Conservation (phyloP, 2,329 filamentous ascomycete genomes). For the Diaporthe citrichinensis region DNA sequence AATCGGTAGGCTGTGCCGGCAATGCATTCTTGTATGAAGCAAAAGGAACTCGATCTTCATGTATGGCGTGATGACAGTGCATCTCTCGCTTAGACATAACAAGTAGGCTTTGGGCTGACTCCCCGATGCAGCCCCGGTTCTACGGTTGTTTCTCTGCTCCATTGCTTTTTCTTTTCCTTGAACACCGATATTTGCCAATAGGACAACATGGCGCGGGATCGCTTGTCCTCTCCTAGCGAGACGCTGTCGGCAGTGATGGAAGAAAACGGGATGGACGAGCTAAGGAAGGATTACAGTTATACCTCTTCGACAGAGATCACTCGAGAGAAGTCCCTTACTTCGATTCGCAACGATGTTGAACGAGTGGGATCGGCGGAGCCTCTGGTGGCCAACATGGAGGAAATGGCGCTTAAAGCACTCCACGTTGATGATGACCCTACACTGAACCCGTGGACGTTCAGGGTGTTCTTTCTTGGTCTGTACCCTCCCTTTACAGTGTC, state of each 20-base stretch:
- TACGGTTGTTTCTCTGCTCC: too few relatives aligned
- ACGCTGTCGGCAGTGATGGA: not conserved
- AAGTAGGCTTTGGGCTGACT: not conserved
- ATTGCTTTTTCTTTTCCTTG: not conserved
- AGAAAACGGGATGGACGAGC: not conserved
- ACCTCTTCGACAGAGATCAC: slow-evolving; percentile 13
- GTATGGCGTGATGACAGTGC: not conserved
- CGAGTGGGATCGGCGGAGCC: slow-evolving; percentile 13
- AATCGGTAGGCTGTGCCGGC: not conserved
- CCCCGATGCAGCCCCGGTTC: not conserved
- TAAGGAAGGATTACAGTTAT: slow-evolving; percentile 5
- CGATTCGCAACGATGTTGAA: slow-evolving; percentile 27
- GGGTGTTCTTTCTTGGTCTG: slow-evolving; percentile 41
- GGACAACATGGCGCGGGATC: slow-evolving; percentile 4
- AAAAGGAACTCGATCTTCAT: not conserved
- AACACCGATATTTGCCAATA: not conserved
- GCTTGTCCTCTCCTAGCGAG: slow-evolving; percentile 3
- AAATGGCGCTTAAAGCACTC: slow-evolving; percentile 40
- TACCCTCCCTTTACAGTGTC: not conserved
- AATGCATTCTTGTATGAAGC: not conserved
- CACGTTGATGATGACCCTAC: slow-evolving; percentile 44
- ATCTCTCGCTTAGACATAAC: not conserved
- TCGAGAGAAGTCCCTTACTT: not conserved
- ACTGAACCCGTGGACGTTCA: slow-evolving; percentile 44
- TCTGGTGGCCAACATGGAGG: slow-evolving; percentile 33